Evolutionary conservation across 2,329 filamentous ascomycete species (phyloP).

Genomic region (Cytospora piceicola): DNA sequence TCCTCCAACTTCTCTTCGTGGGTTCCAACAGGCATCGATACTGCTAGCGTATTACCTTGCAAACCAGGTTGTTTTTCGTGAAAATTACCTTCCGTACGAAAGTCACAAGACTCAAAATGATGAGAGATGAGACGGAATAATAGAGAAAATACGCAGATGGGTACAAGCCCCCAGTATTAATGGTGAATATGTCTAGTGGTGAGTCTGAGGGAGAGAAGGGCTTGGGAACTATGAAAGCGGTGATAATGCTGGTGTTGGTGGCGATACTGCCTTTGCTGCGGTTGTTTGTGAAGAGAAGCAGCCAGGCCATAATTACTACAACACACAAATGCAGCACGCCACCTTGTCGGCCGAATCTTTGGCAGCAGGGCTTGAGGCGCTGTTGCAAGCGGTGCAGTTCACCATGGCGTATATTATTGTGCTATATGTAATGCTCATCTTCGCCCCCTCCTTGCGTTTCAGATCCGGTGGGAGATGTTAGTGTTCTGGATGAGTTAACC

Average conservation of each 20-base stretch:
- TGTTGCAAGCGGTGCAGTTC: constrained; percentile 73
- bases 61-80: neutral
- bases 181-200: no score
- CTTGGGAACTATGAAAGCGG: neutral
- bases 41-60: neutral
- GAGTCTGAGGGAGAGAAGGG: neutral
- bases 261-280: neutral
- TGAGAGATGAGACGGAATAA: no score
- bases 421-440: constrained; percentile 48
- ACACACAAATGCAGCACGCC: neutral
- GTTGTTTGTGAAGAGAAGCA: constrained; percentile 2
- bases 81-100: neutral
- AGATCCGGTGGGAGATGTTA: neutral
- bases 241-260: neutral
- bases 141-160: no score
- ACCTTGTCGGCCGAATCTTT: constrained; percentile 58
- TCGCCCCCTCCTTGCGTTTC: neutral
- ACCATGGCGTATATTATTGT: constrained; percentile 80
- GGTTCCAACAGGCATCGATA: neutral
- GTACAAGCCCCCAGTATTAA: no score
- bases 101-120: neutral
- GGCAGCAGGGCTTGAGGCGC: constrained; percentile 68
- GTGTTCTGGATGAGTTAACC: neutral
- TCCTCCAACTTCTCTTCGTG: neutral
- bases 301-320: neutral